Evolutionary conservation across 192 early-diverging fungal species (phyloP).

Genomic region (Chytriomyces hyalinus): DNA sequence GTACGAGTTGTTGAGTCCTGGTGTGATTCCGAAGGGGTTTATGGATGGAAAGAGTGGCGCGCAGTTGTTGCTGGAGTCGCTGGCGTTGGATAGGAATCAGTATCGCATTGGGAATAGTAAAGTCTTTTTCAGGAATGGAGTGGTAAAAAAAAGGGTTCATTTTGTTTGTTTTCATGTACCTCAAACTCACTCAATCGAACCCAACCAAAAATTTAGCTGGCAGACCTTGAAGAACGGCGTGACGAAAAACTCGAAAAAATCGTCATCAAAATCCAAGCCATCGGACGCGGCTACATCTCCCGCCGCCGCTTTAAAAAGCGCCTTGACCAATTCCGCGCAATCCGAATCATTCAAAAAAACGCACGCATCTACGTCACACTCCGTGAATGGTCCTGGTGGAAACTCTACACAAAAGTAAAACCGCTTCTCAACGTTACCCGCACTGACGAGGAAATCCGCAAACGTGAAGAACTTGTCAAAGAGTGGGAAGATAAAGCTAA

Average conservation of each 20-base stretch:
- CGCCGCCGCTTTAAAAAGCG: conserved; percentile 69
- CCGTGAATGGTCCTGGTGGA: conserved; percentile 96
- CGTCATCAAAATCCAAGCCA: conserved; percentile 84
- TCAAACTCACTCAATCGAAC: background rate
- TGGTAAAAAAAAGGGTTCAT: conserved; percentile 48
- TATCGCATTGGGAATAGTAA: conserved; percentile 92
- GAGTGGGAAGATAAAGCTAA: conserved; percentile 74
- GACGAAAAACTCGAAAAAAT: conserved; percentile 84
- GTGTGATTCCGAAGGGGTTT: conserved; percentile 79
- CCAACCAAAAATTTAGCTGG: conserved; percentile 54
- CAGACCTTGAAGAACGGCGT: conserved; percentile 90
- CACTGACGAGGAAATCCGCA: conserved; percentile 78
- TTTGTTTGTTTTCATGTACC: conserved; percentile 2
- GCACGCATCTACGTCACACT: conserved; percentile 87
- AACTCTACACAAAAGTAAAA: conserved; percentile 90
- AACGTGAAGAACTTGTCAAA: conserved; percentile 71
- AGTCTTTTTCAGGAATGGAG: conserved; percentile 95
- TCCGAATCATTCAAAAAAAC: conserved; percentile 93
- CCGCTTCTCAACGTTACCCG: conserved; percentile 84
- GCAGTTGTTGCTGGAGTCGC: conserved; percentile 73
- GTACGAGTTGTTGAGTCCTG: conserved; percentile 88
- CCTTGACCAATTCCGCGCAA: conserved; percentile 82
- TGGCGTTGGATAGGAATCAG: conserved; percentile 78
- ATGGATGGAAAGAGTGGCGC: conserved; percentile 90
- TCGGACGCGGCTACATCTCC: conserved; percentile 84